Base-by-base conservation (phyloP, 2,329 filamentous ascomycete species). In the Xylaria sp. region DNA sequence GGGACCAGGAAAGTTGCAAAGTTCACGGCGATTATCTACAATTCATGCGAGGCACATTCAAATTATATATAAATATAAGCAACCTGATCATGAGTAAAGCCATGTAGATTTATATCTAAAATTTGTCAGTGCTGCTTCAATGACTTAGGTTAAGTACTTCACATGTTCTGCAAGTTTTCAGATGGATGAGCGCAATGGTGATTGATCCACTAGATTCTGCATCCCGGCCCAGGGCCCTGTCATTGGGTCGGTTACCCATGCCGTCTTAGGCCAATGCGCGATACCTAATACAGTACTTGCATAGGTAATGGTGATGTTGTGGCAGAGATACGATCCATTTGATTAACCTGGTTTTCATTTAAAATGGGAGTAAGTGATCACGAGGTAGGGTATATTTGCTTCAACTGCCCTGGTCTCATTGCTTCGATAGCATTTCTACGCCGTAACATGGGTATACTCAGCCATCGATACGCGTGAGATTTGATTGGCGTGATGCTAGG, bases 181-280 rank as follows among this genome's bases (percentile, higher is more conserved):
- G n/a, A 12, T 23, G 4, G 3, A n/a, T 23, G 45, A 48, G 12
- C 23, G 6, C 23, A 48, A 48, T 2, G 23, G 23, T 15, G n/a
- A n/a, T n/a, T n/a, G n/a, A n/a, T 36, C 63, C 57, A 60, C 48
- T 39, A 25, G 41, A 63, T 57, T 53, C 23, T 66, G 36, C 60
- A 63, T 53, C 45, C 45, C 4, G 12, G 55, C 25, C 25, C 15
- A 34, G 28, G 30, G 18, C 50, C 50, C n/a, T 32, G n/a, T 36
- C 30, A 36, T 53, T 34, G n/a, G 25, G 50, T 10, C 15, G 15
- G 34, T 28, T 30, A 20, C 34, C 25, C 15, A 32, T 32, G 8
- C 48, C 46, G 57, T 57, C 48, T 60, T 53, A 43, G 30, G 39
- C n/a, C 45, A 36, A 60, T 63, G 53, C 52, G 45, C 48, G 15